Evolutionary conservation across 73 alveolate genomes (phyloP), one percentile per base, ranked within the genome.

Genomic region (Paramecium biaurelia): DNA sequence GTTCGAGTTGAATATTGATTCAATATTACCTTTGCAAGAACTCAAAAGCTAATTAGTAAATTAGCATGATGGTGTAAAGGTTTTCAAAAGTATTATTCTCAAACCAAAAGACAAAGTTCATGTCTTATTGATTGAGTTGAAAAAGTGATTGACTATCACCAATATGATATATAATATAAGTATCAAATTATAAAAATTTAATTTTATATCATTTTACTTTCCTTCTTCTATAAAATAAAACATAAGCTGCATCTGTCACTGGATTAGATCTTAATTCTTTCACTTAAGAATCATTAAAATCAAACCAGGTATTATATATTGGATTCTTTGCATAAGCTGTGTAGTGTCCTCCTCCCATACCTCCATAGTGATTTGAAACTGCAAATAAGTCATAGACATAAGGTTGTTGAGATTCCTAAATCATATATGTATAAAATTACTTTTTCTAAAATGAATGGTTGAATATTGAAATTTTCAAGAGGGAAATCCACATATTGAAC

Each of bases 271-370:
- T 47, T 26, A 58, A 43, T 92, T 93, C 93, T 34, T 94, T 85
- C 12, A 96, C 98, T 11, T 93, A 85, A 12, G 98, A 92, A 93
- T 98, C 99, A 94, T 98, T 96, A 93, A 94, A 98, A 21, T 96
- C 97, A 89, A 82, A 95, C 99, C 99, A 98, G 67, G 86, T 76
- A 45, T 93, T 93, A 28, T 37, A 23, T 20, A 82, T 41, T 10
- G 96, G 56, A 76, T 96, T 96, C 92, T 97, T 93, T 20, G 99
- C 99, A 92, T 94, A 92, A 0, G 99, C 99, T 30, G 99, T 98
- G 95, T 98, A 97, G 86, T 97, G 99, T n/a, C 99, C 99, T 21
- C 98, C 99, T 1, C 97, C 97, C n/a, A 98, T 93, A 30, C 94
- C 84, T 24, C 99, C 99, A 92, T 94, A 98, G 89, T 98, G 99